phyloP scores from a whole-genome alignment of 2,329 filamentous ascomycete species.

The Hyphodiscus sp. region DNA sequence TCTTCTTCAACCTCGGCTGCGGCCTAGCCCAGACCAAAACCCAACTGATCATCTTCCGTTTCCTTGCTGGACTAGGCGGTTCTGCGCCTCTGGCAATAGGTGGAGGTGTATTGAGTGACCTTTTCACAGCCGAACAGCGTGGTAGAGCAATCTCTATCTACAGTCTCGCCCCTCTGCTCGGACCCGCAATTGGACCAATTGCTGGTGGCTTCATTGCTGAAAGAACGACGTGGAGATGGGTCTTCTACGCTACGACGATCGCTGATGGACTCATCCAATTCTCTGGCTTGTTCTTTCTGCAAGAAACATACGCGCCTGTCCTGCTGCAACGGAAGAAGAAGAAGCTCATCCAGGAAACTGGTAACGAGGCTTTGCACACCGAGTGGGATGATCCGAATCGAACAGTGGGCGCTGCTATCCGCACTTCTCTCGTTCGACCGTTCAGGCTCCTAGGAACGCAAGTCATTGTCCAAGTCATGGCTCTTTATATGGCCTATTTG shows the following conservation, averaged over 20 bases:
- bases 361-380: conserved; percentile 40
- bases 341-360: conserved; percentile 42
- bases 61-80: conserved; percentile 43
- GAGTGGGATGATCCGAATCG: conserved; percentile 41
- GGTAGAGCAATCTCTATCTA: conserved; percentile 35
- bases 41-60: conserved; percentile 38
- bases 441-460: conserved; percentile 44
- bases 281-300: conserved; percentile 36
- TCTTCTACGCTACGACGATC: conserved; percentile 44
- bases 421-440: conserved; percentile 40
- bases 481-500: conserved; percentile 44
- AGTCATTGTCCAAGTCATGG: conserved; percentile 45
- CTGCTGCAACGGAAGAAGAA: conserved; percentile 39
- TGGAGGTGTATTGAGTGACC: conserved; percentile 37
- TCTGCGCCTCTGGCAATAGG: conserved; percentile 40
- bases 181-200: conserved; percentile 35
- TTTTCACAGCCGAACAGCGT: conserved; percentile 42
- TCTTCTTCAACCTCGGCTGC: conserved; percentile 48
- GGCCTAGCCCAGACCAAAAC: conserved; percentile 39
- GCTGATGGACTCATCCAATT: conserved; percentile 36
- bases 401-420: conserved; percentile 31
- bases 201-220: conserved; percentile 45
- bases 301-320: conserved; percentile 45
- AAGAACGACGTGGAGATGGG: conserved; percentile 46
- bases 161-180: conserved; percentile 28